Percentiles rank a stretch among this genome's conserved stretches.
Evolutionary conservation across 768 basidiomycete species (phyloP).

Genomic region (Boletus eberwhitei): DNA sequence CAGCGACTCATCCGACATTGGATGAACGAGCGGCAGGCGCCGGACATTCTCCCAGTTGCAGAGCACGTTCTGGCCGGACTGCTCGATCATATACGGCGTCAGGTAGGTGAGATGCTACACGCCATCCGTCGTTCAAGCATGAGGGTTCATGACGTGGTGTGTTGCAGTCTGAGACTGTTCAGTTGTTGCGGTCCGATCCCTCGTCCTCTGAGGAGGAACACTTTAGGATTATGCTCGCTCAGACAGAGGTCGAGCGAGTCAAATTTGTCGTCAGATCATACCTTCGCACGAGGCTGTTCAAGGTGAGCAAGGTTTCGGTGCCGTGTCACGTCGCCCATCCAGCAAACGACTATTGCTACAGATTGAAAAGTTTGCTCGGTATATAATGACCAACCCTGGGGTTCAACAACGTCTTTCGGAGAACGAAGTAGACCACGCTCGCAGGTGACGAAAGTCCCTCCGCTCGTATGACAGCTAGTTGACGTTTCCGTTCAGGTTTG

Average conservation of each 20-base stretch:
- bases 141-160: neutral
- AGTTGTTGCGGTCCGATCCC: constrained; percentile 72
- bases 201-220: constrained; percentile 90
- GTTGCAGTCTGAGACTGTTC: constrained; percentile 72
- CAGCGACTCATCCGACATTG: constrained; percentile 75
- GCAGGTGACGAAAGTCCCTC: constrained; percentile 44
- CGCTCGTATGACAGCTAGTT: neutral
- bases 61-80: constrained; percentile 62
- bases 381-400: constrained; percentile 66
- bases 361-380: constrained; percentile 88
- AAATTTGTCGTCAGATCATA: constrained; percentile 92
- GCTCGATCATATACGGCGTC: constrained; percentile 75
- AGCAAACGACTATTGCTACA: constrained; percentile 27
- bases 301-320: constrained; percentile 45
- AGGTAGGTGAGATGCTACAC: constrained; percentile 49
- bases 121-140: neutral
- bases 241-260: constrained; percentile 91
- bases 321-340: neutral
- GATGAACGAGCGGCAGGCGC: constrained; percentile 82
- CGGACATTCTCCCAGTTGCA: constrained; percentile 73
- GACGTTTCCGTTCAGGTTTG: constrained; percentile 50
- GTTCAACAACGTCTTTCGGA: constrained; percentile 78
- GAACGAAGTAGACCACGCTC: constrained; percentile 79
- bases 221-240: constrained; percentile 87
- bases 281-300: constrained; percentile 79